A percentile compares a stretch with the other conserved stretches of the same genome.
These are phyloP conservation scores for Camellia sinensis DNA, from an alignment of 148 eudicot species.

Conservation along the genomic window DNA sequence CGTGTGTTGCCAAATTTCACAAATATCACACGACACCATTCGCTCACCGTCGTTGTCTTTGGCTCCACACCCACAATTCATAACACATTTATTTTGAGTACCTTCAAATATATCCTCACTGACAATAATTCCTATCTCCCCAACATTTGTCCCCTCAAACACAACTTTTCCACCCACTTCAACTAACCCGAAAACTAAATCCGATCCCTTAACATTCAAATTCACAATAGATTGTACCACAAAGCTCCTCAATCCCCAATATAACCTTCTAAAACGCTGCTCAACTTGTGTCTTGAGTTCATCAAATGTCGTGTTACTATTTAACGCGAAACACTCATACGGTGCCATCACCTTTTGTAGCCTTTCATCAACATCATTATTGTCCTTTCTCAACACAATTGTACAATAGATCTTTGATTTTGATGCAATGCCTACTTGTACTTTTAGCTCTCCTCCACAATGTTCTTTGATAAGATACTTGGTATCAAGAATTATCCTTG, in stretches of 20 bases:
- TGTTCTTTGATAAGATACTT: constrained; percentile 70
- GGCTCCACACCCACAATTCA: constrained; percentile 84
- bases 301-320: constrained; percentile 36
- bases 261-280: constrained; percentile 50
- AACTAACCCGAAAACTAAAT: constrained; percentile 34
- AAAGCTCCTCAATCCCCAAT: constrained; percentile 56
- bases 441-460: constrained; percentile 22
- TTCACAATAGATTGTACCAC: constrained; percentile 34
- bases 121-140: not conserved
- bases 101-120: constrained; percentile 25
- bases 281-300: constrained; percentile 63
- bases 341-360: constrained; percentile 35
- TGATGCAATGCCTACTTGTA: constrained; percentile 21
- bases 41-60: constrained; percentile 85
- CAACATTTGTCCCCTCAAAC: constrained; percentile 37
- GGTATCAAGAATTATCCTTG: constrained; percentile 75
- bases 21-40: constrained; percentile 87
- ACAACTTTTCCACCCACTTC: constrained; percentile 46
- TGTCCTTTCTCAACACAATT: constrained; percentile 28
- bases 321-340: constrained; percentile 39
- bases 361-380: not conserved
- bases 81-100: constrained; percentile 10
- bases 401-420: constrained; percentile 46
- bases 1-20: constrained; percentile 91
- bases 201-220: constrained; percentile 30